phyloP scores from a whole-genome alignment of 768 basidiomycete species.

The Rhodotorula babjevae region DNA sequence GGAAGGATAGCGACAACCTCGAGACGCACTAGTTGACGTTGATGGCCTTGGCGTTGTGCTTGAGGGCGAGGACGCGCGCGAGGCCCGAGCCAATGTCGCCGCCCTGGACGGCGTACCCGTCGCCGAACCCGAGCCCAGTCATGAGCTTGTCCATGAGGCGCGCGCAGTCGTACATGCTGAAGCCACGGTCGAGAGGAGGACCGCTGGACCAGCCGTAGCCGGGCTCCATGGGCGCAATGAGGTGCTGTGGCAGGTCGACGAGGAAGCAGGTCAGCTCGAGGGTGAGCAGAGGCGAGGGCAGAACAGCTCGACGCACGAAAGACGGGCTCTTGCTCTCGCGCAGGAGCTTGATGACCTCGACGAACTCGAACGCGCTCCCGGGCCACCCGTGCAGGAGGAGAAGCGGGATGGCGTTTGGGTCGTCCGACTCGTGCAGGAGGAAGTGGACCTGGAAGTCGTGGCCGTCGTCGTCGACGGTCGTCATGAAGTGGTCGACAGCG shows the following conservation, averaged over 20 bases:
- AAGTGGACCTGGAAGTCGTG: conserved; percentile 26
- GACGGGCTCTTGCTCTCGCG: conserved; percentile 13
- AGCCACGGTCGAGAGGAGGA: conserved; percentile 28
- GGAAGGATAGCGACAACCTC: too few species aligned
- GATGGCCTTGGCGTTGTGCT: conserved; percentile 14
- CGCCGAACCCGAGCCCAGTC: conserved; percentile 23
- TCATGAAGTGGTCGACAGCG: conserved; percentile 36
- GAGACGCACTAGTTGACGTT: conserved; percentile 34
- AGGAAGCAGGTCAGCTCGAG: too few species aligned
- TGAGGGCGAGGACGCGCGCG: conserved; percentile 18
- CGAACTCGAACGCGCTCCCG: conserved; percentile 42
- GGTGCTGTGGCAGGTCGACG: not conserved
- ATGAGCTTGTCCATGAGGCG: conserved; percentile 36
- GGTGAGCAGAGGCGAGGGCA: rapidly evolving
- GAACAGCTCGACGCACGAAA: conserved; percentile 9
- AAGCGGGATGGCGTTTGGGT: conserved; percentile 42
- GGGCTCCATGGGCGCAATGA: conserved; percentile 38
- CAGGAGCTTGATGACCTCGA: conserved; percentile 37
- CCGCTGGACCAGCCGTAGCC: conserved; percentile 35
- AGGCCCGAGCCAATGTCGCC: conserved; percentile 30
- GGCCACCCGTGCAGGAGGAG: conserved; percentile 45
- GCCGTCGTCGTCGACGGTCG: conserved; percentile 17
- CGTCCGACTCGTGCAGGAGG: conserved; percentile 39
- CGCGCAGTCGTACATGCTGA: conserved; percentile 28
- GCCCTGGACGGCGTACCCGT: conserved; percentile 31